These are phyloP conservation scores for Mycosphaerella sp. DNA, from an alignment of 2,329 filamentous ascomycete species.

Conservation along the genomic window DNA sequence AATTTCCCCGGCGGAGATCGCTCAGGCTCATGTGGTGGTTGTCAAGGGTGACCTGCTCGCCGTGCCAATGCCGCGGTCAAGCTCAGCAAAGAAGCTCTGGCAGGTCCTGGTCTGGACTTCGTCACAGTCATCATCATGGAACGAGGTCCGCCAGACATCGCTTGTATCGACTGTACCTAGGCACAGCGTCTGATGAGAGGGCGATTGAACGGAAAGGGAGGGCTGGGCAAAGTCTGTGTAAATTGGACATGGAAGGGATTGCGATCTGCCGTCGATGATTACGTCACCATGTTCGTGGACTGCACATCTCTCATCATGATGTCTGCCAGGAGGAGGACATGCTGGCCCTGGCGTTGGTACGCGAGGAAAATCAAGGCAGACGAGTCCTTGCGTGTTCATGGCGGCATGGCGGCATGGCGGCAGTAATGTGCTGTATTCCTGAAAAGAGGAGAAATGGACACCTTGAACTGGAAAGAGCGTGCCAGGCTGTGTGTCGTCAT, in stretches of 20 bases:
- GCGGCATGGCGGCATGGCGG: no score
- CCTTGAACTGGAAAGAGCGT: no score
- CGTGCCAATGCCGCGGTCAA: neutral
- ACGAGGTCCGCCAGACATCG: no score
- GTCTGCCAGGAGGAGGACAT: neutral
- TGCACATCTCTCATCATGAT: neutral
- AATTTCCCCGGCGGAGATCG: slow-evolving; percentile 4
- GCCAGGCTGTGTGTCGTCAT: no score
- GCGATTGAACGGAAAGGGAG: neutral
- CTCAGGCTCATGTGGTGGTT: neutral
- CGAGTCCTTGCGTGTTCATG: neutral
- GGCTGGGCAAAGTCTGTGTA: neutral
- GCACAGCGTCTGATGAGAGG: no score
- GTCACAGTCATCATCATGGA: no score
- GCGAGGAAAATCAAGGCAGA: slow-evolving; percentile 3
- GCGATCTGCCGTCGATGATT: slow-evolving; percentile 2
- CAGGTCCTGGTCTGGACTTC: no score
- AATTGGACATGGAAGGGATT: neutral
- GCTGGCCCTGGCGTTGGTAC: neutral
- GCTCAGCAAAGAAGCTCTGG: neutral
- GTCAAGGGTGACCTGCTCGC: slow-evolving; percentile 6
- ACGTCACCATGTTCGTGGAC: neutral
- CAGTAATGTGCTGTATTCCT: no score
- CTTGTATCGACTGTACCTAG: no score
- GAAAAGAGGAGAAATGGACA: no score